phyloP scores from a whole-genome alignment of 345 rosid species.

The Hevea brasiliensis region DNA sequence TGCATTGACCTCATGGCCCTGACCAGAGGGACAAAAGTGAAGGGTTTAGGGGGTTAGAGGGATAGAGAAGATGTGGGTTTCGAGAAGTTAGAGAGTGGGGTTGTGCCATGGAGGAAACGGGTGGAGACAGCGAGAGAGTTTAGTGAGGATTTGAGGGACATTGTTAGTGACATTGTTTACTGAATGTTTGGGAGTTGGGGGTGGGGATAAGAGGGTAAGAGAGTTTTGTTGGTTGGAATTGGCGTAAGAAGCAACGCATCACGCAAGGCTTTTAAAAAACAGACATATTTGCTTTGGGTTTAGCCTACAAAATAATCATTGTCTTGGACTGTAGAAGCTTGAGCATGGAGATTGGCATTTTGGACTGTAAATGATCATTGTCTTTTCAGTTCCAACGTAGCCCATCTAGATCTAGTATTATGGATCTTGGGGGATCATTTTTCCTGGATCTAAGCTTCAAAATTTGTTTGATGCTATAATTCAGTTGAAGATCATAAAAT shows the following conservation, averaged over 20 bases:
- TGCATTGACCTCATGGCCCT: constrained; percentile 73
- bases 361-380: too few relatives aligned
- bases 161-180: constrained; percentile 1
- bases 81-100: constrained; percentile 45
- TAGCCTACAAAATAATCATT: too few relatives aligned
- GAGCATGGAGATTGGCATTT: too few relatives aligned
- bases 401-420: too few relatives aligned
- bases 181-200: not conserved
- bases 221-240: not conserved
- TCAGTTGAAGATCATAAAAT: constrained; percentile 16
- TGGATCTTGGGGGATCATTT: too few relatives aligned
- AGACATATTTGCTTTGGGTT: not conserved
- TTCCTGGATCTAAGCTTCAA: too few relatives aligned
- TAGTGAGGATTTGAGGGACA: constrained; percentile 41
- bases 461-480: not conserved
- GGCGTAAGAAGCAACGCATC: not conserved
- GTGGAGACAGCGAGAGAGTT: constrained; percentile 44
- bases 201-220: not conserved
- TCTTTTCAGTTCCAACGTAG: too few relatives aligned
- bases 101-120: constrained; percentile 53
- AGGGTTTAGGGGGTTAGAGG: constrained; percentile 8
- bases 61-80: constrained; percentile 39
- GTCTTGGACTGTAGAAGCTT: too few relatives aligned
- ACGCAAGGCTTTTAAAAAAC: too few relatives aligned
- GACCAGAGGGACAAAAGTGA: constrained; percentile 42